phyloP scores from a whole-genome alignment of 345 rosid genomes.

The Citrus mangshanensis region DNA sequence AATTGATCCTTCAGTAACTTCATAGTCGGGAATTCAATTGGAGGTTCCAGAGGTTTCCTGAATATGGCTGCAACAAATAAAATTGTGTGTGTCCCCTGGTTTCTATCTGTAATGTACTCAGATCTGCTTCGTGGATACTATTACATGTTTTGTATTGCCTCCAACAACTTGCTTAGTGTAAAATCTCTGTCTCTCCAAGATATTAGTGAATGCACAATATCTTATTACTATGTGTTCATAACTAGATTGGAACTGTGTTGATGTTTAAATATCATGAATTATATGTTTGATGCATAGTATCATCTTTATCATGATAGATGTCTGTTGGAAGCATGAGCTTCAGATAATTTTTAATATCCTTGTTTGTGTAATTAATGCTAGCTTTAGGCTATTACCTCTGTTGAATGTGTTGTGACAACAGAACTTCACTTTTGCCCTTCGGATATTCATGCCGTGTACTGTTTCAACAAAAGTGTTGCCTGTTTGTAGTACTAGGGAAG shows the following conservation, averaged over 20 bases:
- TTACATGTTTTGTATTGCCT: not conserved
- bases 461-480: not conserved
- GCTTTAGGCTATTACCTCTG: not conserved
- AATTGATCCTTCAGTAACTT: not conserved
- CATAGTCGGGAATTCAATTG: not conserved
- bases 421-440: not conserved
- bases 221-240: not conserved
- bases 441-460: not conserved
- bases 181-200: not conserved
- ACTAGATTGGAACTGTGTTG: not conserved
- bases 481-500: not conserved
- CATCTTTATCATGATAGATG: not conserved
- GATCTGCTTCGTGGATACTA: not conserved
- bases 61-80: constrained; percentile 3
- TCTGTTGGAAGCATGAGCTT: not conserved
- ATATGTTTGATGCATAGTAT: not conserved
- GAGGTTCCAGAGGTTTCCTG: constrained; percentile 5
- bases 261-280: too few species aligned
- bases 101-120: not conserved
- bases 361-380: not conserved
- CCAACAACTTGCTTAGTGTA: not conserved
- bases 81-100: constrained; percentile 1
- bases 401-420: not conserved
- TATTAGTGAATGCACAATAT: not conserved
- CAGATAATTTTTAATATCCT: not conserved